phyloP scores from a whole-genome alignment of 805 yeast genomes.

The Clavispora santaluciae region DNA sequence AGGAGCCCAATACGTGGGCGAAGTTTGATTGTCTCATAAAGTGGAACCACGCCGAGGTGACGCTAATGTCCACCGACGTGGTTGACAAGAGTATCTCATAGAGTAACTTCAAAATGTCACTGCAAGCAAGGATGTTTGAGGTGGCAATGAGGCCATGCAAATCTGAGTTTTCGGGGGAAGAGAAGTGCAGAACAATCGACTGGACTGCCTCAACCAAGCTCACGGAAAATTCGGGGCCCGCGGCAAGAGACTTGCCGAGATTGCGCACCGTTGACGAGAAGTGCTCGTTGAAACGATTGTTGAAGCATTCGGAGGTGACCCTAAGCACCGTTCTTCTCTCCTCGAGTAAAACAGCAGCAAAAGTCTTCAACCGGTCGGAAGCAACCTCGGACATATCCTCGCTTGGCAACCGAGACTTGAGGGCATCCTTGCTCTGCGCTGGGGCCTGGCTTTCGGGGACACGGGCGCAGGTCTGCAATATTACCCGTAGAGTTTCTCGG shows the following conservation, averaged over 20 bases:
- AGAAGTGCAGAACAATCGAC: not conserved
- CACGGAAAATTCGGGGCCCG: conserved; percentile 2
- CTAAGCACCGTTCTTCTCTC: conserved; percentile 51
- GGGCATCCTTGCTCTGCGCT: conserved; percentile 16
- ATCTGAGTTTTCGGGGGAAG: conserved; percentile 2
- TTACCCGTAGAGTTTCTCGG: conserved; percentile 46
- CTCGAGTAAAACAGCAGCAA: conserved; percentile 37
- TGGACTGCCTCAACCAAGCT: conserved; percentile 3
- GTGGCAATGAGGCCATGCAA: conserved; percentile 17
- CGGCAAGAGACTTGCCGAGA: conserved; percentile 25
- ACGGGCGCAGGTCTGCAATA: conserved; percentile 35
- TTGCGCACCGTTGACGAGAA: conserved; percentile 27
- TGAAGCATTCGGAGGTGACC: conserved; percentile 30
- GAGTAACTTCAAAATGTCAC: conserved; percentile 33
- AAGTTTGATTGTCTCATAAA: conserved; percentile 38
- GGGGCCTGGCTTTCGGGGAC: conserved; percentile 28
- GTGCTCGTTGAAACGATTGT: conserved; percentile 12
- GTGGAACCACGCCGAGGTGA: conserved; percentile 51
- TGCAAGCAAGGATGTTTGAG: conserved; percentile 31
- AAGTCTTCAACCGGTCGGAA: conserved; percentile 27
- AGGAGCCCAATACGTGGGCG: conserved; percentile 21
- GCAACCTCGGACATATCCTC: conserved; percentile 29
- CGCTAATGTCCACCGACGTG: conserved; percentile 23
- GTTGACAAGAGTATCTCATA: conserved; percentile 39
- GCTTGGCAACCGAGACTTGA: conserved; percentile 31